A percentile compares a stretch with the other conserved stretches of the same genome.
Conservation (phyloP, 179 eudicot species). For the Silene coronaria region DNA sequence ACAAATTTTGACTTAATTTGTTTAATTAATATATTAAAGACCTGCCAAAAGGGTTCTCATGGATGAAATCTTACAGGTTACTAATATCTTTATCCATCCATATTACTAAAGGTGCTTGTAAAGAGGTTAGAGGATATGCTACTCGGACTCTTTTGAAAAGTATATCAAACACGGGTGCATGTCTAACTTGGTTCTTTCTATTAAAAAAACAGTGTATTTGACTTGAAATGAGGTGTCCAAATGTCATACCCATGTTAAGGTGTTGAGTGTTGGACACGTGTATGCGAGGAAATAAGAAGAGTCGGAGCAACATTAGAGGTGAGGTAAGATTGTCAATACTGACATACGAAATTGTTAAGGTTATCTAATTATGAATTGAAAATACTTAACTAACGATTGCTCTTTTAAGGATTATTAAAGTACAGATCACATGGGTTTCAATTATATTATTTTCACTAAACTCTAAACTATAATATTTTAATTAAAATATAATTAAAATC, state of each 20-base stretch:
- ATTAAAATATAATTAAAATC: too few species aligned
- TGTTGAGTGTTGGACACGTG: too few species aligned
- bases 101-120: background rate
- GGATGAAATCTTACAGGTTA: background rate
- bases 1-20: background rate
- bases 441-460: too few species aligned
- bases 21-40: conserved; percentile 5
- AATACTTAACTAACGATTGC: background rate
- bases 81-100: background rate
- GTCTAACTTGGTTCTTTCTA: too few species aligned
- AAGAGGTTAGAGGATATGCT: background rate
- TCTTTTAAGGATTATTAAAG: background rate
- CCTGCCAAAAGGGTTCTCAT: background rate
- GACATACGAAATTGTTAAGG: too few species aligned
- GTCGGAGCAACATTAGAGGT: background rate
- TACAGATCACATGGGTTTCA: conserved; percentile 2
- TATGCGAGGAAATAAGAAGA: too few species aligned
- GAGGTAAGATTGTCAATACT: background rate
- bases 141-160: too few species aligned
- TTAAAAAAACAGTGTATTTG: too few species aligned
- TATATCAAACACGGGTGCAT: too few species aligned
- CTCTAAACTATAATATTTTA: too few species aligned
- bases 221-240: too few species aligned
- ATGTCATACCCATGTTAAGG: too few species aligned
- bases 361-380: background rate